These are phyloP conservation scores for Diaporthe ilicicola DNA, from an alignment of 2,329 filamentous ascomycete species.

Conservation along the genomic window DNA sequence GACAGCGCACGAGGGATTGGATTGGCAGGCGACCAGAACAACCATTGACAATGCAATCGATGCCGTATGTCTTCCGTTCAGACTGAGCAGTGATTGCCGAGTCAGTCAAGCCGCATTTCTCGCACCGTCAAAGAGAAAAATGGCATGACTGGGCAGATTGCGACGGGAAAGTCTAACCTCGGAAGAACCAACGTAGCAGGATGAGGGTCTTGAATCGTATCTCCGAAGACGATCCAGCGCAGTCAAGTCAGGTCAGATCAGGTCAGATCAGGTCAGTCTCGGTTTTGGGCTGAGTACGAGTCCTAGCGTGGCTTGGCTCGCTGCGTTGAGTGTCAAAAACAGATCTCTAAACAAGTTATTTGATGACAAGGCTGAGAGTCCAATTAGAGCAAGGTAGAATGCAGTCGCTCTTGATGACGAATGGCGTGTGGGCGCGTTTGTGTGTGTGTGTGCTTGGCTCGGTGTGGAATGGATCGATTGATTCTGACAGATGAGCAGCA, in stretches of 20 bases:
- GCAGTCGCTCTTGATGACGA: not conserved
- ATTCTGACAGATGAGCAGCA: not conserved
- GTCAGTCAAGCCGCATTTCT: not conserved
- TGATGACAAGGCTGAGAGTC: not conserved
- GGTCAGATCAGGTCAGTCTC: too few species aligned
- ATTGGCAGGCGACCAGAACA: not conserved
- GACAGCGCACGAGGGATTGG: not conserved
- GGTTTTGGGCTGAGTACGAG: not conserved
- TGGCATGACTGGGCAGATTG: not conserved
- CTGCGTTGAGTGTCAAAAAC: not conserved
- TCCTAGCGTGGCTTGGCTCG: not conserved
- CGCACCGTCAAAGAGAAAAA: not conserved
- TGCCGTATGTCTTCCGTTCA: not conserved
- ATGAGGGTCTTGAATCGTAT: not conserved
- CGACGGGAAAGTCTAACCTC: conserved; percentile 15
- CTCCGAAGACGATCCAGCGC: conserved; percentile 5
- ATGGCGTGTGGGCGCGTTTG: not conserved
- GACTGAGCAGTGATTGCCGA: not conserved
- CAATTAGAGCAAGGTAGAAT: not conserved
- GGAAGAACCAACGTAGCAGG: conserved; percentile 2
- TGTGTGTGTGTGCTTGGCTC: not conserved
- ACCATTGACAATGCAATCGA: not conserved
- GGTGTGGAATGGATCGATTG: not conserved
- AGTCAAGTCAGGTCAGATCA: not conserved
- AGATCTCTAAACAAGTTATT: not conserved